A percentile compares a stretch with the other conserved stretches of the same genome.
phyloP scores from a whole-genome alignment of 768 basidiomycete species.

The Clitopilus passeckerianus region DNA sequence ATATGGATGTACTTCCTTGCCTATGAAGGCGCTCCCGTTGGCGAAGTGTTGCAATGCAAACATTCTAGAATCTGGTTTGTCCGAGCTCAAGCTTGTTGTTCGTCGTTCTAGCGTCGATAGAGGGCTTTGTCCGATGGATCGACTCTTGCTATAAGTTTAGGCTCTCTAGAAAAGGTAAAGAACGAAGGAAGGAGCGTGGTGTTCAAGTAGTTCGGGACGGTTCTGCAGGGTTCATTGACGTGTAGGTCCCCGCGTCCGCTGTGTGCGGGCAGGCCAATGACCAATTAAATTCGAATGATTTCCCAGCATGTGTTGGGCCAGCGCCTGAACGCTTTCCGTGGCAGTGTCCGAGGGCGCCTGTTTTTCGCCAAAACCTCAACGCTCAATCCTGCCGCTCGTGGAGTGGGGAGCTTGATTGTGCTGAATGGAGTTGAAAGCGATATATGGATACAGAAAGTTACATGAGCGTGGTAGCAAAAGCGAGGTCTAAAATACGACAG shows the following conservation, averaged over 20 bases:
- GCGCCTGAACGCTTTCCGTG: neutral
- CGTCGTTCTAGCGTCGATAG: too few relatives aligned
- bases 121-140: too few relatives aligned
- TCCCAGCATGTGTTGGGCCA: too few relatives aligned
- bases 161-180: neutral
- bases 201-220: neutral
- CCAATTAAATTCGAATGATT: neutral
- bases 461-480: too few relatives aligned
- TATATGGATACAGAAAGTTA: too few relatives aligned
- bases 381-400: too few relatives aligned
- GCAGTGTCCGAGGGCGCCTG: neutral
- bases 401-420: too few relatives aligned
- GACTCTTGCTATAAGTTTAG: too few relatives aligned
- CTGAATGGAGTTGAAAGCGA: too few relatives aligned
- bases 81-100: too few relatives aligned
- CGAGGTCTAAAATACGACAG: neutral
- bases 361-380: too few relatives aligned
- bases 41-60: slow-evolving; percentile 1
- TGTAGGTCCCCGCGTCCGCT: neutral
- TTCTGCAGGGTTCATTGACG: neutral
- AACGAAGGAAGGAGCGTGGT: neutral
- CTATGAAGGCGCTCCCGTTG: neutral
- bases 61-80: neutral
- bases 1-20: neutral
- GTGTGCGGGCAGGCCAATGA: neutral